Evolutionary conservation across 163 green algal genomes (phyloP).

Genomic region (Trebouxiophyceae sp.): DNA sequence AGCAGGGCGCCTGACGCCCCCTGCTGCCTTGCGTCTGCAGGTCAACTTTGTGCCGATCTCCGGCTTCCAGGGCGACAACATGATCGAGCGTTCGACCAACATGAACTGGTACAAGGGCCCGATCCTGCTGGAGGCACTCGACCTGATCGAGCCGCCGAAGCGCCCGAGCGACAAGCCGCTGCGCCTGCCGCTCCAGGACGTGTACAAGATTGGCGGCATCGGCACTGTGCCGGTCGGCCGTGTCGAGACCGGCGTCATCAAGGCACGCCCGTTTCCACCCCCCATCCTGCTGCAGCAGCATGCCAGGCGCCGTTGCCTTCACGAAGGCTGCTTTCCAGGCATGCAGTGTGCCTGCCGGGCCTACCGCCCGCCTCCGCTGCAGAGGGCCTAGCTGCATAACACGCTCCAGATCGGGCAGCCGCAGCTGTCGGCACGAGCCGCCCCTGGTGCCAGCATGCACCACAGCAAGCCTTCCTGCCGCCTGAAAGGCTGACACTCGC

Average conservation of each 20-base stretch:
- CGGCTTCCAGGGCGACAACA: slow-evolving; percentile 99
- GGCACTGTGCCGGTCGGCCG: slow-evolving; percentile 97
- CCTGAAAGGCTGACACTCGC: too few species aligned
- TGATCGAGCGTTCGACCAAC: slow-evolving; percentile 94
- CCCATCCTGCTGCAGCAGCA: neutral
- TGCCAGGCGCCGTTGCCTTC: too few species aligned
- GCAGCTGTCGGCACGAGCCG: too few species aligned
- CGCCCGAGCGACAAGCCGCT: slow-evolving; percentile 86
- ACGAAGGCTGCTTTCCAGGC: too few species aligned
- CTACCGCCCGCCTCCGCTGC: neutral
- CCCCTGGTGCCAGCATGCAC: too few species aligned
- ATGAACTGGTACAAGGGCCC: slow-evolving; percentile 95
- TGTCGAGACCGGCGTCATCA: slow-evolving; percentile 97
- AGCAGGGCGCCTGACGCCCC: too few species aligned
- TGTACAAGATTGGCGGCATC: slow-evolving; percentile 99
- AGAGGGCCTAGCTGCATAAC: too few species aligned
- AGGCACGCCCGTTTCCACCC: slow-evolving; percentile 28
- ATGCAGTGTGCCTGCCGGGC: slow-evolving; percentile 11
- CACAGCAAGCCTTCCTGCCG: too few species aligned
- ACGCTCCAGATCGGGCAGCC: too few species aligned
- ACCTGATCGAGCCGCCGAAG: slow-evolving; percentile 73
- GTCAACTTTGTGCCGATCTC: slow-evolving; percentile 98
- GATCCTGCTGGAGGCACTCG: slow-evolving; percentile 92
- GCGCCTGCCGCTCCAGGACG: slow-evolving; percentile 79
- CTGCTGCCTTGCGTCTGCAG: too few species aligned